Evolutionary conservation across 805 yeast species (phyloP).

Genomic region (Kluyveromyces siamensis): DNA sequence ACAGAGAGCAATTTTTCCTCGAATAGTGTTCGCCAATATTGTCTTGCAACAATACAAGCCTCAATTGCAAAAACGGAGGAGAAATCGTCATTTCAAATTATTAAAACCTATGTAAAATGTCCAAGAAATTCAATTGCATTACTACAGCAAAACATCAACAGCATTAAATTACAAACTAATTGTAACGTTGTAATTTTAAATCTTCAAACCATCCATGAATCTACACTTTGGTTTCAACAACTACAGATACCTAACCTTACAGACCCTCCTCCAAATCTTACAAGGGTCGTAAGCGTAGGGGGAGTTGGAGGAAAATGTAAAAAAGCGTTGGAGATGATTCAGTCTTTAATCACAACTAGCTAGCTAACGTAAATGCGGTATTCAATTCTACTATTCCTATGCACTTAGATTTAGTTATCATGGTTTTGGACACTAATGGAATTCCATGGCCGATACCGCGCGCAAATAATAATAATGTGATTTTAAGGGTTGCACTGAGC

Average conservation of each 20-base stretch:
- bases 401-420: not conserved
- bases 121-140: slow-evolving; percentile 23
- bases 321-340: slow-evolving; percentile 19
- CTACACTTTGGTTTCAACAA: slow-evolving; percentile 23
- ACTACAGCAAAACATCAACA: slow-evolving; percentile 20
- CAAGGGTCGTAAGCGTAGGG: slow-evolving; percentile 24
- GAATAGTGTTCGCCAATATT: slow-evolving; percentile 11
- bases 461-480: no score
- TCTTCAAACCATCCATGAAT: slow-evolving; percentile 27
- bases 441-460: no score
- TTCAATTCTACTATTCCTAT: no score
- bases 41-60: slow-evolving; percentile 21
- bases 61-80: slow-evolving; percentile 17
- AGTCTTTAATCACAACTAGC: not conserved
- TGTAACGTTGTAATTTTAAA: slow-evolving; percentile 28
- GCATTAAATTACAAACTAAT: slow-evolving; percentile 24
- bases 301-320: slow-evolving; percentile 27
- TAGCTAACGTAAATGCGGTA: not conserved
- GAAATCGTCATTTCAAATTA: slow-evolving; percentile 25
- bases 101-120: slow-evolving; percentile 24
- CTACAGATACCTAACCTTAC: slow-evolving; percentile 13
- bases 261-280: slow-evolving; percentile 25
- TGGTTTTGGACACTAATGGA: not conserved
- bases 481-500: no score
- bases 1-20: not conserved